phyloP scores from a whole-genome alignment of 1,284 basidiomycete species.

The Fomitopsis schrenkii region DNA sequence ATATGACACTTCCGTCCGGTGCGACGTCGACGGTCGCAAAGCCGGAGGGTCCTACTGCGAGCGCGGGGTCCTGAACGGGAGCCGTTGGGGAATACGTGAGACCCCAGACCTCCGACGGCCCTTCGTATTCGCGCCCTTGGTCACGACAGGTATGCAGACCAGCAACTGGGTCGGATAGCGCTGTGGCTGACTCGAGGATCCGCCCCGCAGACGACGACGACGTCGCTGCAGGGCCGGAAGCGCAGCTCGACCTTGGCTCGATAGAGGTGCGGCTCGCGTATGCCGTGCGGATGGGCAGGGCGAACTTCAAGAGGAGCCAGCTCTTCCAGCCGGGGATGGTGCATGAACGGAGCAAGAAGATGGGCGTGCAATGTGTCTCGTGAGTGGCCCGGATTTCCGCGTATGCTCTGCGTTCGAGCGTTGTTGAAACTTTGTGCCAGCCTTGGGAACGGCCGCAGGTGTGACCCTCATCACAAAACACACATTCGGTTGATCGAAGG shows the following conservation, averaged over 20 bases:
- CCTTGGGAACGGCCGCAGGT: neutral
- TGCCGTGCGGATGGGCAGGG: neutral
- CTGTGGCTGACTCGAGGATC: no score
- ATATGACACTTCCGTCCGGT: neutral
- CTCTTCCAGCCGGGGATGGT: constrained; percentile 2
- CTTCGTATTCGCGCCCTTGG: constrained; percentile 6
- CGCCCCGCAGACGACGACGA: neutral
- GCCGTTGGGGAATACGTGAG: neutral
- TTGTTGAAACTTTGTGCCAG: neutral
- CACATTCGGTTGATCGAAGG: neutral
- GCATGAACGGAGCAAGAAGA: constrained; percentile 15
- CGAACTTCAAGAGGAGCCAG: neutral
- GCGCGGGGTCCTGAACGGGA: neutral
- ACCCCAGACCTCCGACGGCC: neutral
- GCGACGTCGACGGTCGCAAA: constrained; percentile 4
- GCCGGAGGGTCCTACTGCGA: neutral
- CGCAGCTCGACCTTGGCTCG: neutral
- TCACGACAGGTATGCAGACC: constrained; percentile 2
- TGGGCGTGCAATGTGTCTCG: constrained; percentile 13
- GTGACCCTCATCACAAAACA: neutral
- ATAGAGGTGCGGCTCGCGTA: neutral
- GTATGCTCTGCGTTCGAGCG: neutral
- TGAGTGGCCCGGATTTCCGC: neutral
- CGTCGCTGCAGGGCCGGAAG: neutral
- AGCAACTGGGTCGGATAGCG: no score